Conservation (phyloP, 2,329 filamentous ascomycete species). For the Sporothrix brasiliensis region DNA sequence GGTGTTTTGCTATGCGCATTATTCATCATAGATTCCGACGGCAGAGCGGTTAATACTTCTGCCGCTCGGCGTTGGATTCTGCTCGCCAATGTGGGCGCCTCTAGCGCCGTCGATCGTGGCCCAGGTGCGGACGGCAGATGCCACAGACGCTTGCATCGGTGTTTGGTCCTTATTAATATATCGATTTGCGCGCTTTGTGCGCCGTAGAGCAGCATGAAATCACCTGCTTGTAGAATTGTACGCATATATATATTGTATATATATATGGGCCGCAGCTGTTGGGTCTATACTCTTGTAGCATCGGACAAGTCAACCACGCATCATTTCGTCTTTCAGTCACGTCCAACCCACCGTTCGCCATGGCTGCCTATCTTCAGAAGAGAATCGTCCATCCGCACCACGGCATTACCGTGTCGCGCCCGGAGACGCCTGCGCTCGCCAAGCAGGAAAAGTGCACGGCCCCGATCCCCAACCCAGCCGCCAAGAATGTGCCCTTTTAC, state of each 20-base stretch:
- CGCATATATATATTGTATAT: background rate
- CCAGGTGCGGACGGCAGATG: background rate
- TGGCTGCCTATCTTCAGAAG: background rate
- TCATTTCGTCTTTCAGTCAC: background rate
- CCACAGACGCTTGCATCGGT: background rate
- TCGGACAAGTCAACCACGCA: background rate
- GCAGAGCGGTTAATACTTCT: background rate
- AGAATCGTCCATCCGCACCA: conserved; percentile 1
- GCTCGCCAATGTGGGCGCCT: background rate
- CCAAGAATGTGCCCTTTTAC: background rate
- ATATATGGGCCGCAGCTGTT: background rate
- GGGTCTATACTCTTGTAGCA: background rate
- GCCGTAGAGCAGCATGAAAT: background rate
- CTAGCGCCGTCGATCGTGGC: background rate
- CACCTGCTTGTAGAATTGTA: background rate
- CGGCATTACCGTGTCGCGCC: background rate
- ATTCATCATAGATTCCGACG: background rate
- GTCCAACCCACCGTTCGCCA: background rate
- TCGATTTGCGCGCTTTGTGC: background rate
- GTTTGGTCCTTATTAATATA: conserved; percentile 3
- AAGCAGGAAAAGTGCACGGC: conserved; percentile 6
- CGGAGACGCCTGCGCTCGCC: background rate
- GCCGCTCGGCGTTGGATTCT: background rate
- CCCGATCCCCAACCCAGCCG: background rate
- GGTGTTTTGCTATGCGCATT: background rate